Percentiles rank a stretch among this genome's conserved stretches.
phyloP scores from a whole-genome alignment of 306 rosid species.

The Gillenia trifoliata region DNA sequence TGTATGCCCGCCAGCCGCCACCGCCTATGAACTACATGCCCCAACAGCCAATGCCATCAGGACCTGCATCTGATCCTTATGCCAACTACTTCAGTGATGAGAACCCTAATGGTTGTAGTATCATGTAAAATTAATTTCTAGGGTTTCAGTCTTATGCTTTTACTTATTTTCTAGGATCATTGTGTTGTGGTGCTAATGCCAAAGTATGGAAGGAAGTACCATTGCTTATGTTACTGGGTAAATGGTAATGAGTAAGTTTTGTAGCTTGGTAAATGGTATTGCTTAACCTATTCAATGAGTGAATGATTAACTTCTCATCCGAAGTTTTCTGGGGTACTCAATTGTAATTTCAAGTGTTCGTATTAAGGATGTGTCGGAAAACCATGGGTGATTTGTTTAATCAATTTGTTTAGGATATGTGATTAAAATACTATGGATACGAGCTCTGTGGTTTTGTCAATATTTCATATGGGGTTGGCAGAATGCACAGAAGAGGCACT shows the following conservation, averaged over 20 bases:
- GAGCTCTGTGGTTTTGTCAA: not conserved
- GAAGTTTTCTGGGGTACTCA: not conserved
- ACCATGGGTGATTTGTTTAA: not conserved
- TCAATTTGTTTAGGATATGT: not conserved
- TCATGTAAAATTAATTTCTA: conserved; percentile 50
- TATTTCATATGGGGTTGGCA: not conserved
- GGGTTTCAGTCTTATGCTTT: conserved; percentile 18
- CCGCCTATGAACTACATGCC: conserved; percentile 45
- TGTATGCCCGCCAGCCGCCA: conserved; percentile 45
- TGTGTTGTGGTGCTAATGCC: conserved; percentile 23
- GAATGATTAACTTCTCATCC: not conserved
- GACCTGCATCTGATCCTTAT: conserved; percentile 47
- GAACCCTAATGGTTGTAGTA: conserved; percentile 68
- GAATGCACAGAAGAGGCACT: not conserved
- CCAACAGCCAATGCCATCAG: conserved; percentile 32
- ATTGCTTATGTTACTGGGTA: conserved; percentile 13
- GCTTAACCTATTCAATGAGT: not conserved
- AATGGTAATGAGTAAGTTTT: not conserved
- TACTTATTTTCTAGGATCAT: not conserved
- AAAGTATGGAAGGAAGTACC: conserved; percentile 17
- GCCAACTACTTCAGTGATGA: conserved; percentile 75
- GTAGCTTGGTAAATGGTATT: not conserved
- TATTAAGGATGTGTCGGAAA: no score
- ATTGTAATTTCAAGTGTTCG: no score
- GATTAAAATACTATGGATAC: not conserved